phyloP scores from a whole-genome alignment of 371 early-diverging fungal species.

The Fennellomyces sp. region DNA sequence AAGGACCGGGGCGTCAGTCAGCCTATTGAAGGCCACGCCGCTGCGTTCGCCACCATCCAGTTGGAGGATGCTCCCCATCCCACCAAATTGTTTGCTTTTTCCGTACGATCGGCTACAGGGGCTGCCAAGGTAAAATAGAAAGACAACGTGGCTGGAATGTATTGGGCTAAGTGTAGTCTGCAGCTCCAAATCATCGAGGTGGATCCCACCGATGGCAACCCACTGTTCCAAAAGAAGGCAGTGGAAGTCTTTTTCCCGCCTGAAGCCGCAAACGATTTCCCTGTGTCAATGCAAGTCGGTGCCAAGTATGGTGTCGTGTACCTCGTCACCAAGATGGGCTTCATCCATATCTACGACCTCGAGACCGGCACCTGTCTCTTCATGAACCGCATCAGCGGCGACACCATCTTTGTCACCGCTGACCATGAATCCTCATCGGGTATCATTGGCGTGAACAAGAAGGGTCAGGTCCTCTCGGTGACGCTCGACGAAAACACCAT shows the following conservation, averaged over 20 bases:
- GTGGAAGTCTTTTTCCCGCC: slow-evolving; percentile 96
- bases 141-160: background rate
- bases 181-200: slow-evolving; percentile 96
- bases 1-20: slow-evolving; percentile 93
- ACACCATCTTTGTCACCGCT: slow-evolving; percentile 97
- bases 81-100: slow-evolving; percentile 92
- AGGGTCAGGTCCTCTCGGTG: slow-evolving; percentile 96
- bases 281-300: slow-evolving; percentile 95
- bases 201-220: slow-evolving; percentile 92
- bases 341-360: slow-evolving; percentile 94
- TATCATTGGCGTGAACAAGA: slow-evolving; percentile 94
- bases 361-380: slow-evolving; percentile 93
- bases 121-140: slow-evolving; percentile 71
- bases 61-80: slow-evolving; percentile 79
- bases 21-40: slow-evolving; percentile 96
- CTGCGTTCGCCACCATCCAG: slow-evolving; percentile 90
- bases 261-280: slow-evolving; percentile 94
- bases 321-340: slow-evolving; percentile 97
- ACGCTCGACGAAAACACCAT: slow-evolving; percentile 86
- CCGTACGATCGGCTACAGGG: slow-evolving; percentile 79
- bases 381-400: slow-evolving; percentile 96
- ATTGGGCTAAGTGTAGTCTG: background rate
- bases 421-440: slow-evolving; percentile 87
- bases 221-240: slow-evolving; percentile 87
- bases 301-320: slow-evolving; percentile 91